phyloP scores from a whole-genome alignment of 1,284 basidiomycete genomes.

The Apiotrichum porosum region DNA sequence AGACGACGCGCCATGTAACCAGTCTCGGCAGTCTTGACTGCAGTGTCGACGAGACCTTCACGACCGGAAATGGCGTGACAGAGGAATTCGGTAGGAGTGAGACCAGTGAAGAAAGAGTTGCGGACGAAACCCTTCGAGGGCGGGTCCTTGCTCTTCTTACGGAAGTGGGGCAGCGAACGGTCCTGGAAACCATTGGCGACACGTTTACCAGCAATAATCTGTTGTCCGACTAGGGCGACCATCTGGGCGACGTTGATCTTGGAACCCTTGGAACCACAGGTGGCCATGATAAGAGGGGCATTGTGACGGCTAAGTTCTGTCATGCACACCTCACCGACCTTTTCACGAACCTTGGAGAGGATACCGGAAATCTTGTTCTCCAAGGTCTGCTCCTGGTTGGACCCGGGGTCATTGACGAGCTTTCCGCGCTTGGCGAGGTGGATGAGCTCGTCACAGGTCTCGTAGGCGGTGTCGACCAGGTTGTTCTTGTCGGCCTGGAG shows the following conservation, averaged over 20 bases:
- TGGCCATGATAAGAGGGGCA: conserved; percentile 97
- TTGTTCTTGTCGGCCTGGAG: conserved; percentile 76
- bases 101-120: conserved; percentile 92
- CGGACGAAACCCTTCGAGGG: conserved; percentile 98
- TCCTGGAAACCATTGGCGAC: conserved; percentile 99
- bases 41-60: conserved; percentile 97
- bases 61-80: conserved; percentile 99
- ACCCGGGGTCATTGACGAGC: conserved; percentile 92
- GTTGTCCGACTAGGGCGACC: conserved; percentile 99
- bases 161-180: conserved; percentile 95
- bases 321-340: conserved; percentile 98
- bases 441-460: conserved; percentile 81
- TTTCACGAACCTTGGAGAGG: conserved; percentile 89
- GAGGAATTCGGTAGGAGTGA: conserved; percentile 93
- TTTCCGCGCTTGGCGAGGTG: conserved; percentile 84
- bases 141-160: conserved; percentile 94
- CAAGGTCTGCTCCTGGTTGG: conserved; percentile 93
- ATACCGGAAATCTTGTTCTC: conserved; percentile 93
- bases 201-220: conserved; percentile 97
- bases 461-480: conserved; percentile 85
- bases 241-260: conserved; percentile 99
- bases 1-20: conserved; percentile 98
- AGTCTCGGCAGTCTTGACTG: conserved; percentile 99
- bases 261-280: conserved; percentile 98
- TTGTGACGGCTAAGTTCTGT: conserved; percentile 93